Evolutionary conservation across 805 yeast genomes (phyloP), one percentile per base, ranked within the genome.

Genomic region (Ogataea haglerorum): DNA sequence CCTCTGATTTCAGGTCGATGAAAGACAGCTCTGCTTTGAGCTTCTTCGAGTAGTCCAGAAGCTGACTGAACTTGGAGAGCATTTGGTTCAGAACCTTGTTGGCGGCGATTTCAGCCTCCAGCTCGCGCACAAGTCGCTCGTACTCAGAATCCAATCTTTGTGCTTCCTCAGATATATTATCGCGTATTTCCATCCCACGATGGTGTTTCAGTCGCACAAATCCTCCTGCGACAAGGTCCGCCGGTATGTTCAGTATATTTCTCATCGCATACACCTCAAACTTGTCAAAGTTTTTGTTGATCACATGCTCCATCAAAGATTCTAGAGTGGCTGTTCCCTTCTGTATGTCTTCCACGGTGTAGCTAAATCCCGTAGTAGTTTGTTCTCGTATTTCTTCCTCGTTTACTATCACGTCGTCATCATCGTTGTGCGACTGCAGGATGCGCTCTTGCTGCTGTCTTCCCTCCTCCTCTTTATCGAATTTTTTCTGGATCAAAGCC

Each of bases 281-380:
- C 58, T 82, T 82, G 60, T 90, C 97, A 58, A 87, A 89, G 57
- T 85, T 85, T 50, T 72, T 72, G 62, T 89, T 95, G 9, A 89
- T 83, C 1, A 81, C 73, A 45, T 78, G 75, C 54, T 85, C 95
- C 40, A 90, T 54, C 17, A 85, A 60, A 0, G 89, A 78, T 53
- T 89, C 96, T 30, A 89, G 63, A 55, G 82, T 79, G 0, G 88
- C 93, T 0, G 91, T 80, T 0, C 96, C 96, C n/a, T 74, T 53
- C 46, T 75, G 77, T 2, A 88, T 78, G 46, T 85, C 95, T 22
- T 57, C 51, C 6, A 50, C 47, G 1, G 54, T 45, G 40, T 48
- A 53, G 10, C 31, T 26, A 13, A n/a, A 12, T 2, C 10, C 23
- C 15, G n/a, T 15, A 3, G 21, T 12, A 3, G 10, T 18, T 18